These are phyloP conservation scores for Candida manassasensis DNA, from an alignment of 805 yeast genomes.

Conservation along the genomic window DNA sequence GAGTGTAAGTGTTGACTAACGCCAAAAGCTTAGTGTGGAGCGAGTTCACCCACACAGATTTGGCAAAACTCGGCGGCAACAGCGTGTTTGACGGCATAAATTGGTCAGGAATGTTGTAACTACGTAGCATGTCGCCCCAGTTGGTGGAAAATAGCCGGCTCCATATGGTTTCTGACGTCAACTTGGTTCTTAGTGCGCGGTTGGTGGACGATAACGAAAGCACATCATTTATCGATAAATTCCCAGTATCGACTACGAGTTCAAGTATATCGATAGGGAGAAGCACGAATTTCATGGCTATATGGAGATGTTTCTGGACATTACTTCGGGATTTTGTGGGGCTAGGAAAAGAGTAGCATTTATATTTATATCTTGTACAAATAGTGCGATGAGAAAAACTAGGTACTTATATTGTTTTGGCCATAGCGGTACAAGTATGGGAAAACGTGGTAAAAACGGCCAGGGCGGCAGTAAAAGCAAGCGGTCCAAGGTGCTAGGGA, in stretches of 20 bases:
- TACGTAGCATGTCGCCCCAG: constrained; percentile 1
- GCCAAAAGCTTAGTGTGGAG: background rate
- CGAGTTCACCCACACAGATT: background rate
- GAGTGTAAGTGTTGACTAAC: background rate
- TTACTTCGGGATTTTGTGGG: too few species aligned
- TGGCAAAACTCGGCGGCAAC: background rate
- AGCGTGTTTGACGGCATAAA: too few species aligned
- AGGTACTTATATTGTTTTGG: too few species aligned
- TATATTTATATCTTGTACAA: too few species aligned
- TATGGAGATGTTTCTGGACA: background rate
- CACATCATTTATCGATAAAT: constrained; percentile 2
- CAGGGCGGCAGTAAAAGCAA: constrained; percentile 23
- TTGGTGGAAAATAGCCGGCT: background rate
- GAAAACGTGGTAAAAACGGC: constrained; percentile 23
- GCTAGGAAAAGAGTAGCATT: too few species aligned
- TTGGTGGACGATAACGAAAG: background rate
- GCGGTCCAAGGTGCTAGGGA: constrained; percentile 46
- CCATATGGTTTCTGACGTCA: background rate
- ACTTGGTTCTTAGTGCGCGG: background rate
- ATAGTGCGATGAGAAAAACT: too few species aligned
- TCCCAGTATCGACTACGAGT: background rate
- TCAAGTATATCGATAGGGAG: background rate
- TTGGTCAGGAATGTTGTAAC: background rate
- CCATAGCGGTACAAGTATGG: constrained; percentile 16
- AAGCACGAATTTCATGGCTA: background rate